Conservation (phyloP, 768 basidiomycete species). For the Termitomyces sp. region DNA sequence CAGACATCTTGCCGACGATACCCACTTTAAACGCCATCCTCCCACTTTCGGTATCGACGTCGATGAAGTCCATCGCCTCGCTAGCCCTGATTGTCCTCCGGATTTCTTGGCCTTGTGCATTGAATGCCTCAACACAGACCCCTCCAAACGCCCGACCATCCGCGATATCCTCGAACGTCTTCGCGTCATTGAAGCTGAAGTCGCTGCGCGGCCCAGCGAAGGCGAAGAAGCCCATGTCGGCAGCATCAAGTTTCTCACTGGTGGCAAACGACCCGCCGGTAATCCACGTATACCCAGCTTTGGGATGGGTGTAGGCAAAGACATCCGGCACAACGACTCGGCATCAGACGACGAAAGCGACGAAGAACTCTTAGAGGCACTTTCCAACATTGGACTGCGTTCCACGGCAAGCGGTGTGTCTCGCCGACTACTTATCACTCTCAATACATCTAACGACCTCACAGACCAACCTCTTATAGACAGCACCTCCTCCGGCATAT, state of each 20-base stretch:
- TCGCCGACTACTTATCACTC: neutral
- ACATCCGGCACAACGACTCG: slow-evolving; percentile 42
- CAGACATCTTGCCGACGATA: slow-evolving; percentile 81
- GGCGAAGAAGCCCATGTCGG: slow-evolving; percentile 77
- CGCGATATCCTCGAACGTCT: slow-evolving; percentile 78
- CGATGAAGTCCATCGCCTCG: slow-evolving; percentile 66
- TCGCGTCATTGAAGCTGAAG: slow-evolving; percentile 78
- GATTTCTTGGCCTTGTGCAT: slow-evolving; percentile 76
- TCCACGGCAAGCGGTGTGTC: slow-evolving; percentile 33
- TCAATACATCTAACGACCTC: neutral
- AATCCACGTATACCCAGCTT: slow-evolving; percentile 87
- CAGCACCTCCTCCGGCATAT: slow-evolving; percentile 32
- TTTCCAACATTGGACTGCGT: slow-evolving; percentile 52
- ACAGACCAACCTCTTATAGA: slow-evolving; percentile 51
- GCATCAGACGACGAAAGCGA: slow-evolving; percentile 63
- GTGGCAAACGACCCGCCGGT: slow-evolving; percentile 53
- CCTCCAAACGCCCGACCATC: slow-evolving; percentile 70
- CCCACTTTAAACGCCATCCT: slow-evolving; percentile 71
- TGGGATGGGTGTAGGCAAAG: slow-evolving; percentile 66
- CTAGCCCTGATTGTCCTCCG: slow-evolving; percentile 74
- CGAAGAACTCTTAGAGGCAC: slow-evolving; percentile 62
- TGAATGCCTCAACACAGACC: slow-evolving; percentile 70
- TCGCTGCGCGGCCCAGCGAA: slow-evolving; percentile 64
- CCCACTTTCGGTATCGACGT: slow-evolving; percentile 79
- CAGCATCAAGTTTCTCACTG: slow-evolving; percentile 80